Conservation (phyloP, 257 asterid species). For the Solanum tarapatanum region DNA sequence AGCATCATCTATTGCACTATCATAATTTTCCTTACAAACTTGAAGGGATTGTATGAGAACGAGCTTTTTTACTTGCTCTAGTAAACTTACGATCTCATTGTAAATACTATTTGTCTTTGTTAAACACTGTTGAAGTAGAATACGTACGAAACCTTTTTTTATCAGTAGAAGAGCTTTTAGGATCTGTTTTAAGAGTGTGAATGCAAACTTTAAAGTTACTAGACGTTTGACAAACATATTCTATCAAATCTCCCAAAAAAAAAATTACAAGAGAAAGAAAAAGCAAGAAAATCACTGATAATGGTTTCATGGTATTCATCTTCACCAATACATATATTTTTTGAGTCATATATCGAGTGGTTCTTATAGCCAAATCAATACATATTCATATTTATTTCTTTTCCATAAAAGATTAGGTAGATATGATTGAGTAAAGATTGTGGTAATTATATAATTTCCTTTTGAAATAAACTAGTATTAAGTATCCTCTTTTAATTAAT, state of each 20-base stretch:
- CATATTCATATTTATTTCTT: not conserved
- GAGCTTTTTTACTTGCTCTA: not conserved
- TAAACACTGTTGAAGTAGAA: not conserved
- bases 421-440: not conserved
- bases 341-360: not conserved
- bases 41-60: not conserved
- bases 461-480: no score
- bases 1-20: not conserved
- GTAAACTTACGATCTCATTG: not conserved
- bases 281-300: no score
- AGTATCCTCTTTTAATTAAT: not conserved
- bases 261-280: not conserved
- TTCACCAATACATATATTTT: not conserved
- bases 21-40: not conserved
- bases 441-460: no score
- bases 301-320: not conserved
- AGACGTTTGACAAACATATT: not conserved
- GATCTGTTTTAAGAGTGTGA: not conserved
- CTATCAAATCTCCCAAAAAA: not conserved
- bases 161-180: not conserved
- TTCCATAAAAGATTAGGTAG: not conserved
- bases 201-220: not conserved
- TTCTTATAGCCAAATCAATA: not conserved
- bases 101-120: not conserved
- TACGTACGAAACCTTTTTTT: not conserved